phyloP scores from a whole-genome alignment of 768 basidiomycete species.

The Tricholomella constricta region DNA sequence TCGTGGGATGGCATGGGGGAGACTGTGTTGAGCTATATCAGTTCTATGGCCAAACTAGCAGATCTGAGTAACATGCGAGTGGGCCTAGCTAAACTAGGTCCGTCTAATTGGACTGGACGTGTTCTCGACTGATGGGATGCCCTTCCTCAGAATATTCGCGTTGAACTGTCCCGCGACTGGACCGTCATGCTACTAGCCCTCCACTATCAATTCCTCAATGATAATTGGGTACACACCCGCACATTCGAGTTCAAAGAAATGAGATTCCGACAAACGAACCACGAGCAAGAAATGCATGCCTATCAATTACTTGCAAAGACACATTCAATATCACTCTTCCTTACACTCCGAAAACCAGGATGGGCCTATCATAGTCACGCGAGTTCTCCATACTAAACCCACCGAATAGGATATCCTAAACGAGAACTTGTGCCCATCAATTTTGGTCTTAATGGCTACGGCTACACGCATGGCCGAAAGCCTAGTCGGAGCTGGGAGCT shows the following conservation, averaged over 20 bases:
- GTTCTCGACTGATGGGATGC: background rate
- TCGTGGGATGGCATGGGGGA: background rate
- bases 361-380: background rate
- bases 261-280: background rate
- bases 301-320: background rate
- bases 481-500: background rate
- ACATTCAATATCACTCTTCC: background rate
- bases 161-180: too few relatives aligned
- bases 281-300: background rate
- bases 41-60: background rate
- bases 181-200: background rate
- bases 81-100: background rate
- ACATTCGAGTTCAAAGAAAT: slow-evolving; percentile 2
- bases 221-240: background rate
- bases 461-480: background rate
- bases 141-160: background rate
- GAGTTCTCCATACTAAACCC: background rate
- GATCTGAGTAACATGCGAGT: too few relatives aligned
- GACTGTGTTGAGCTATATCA: background rate
- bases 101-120: background rate
- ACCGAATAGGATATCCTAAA: background rate
- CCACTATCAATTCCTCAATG: background rate
- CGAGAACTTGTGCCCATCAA: background rate
- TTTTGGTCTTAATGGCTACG: background rate
- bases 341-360: background rate